Evolutionary conservation across 768 basidiomycete genomes (phyloP).

Genomic region (Amanita muscaria): DNA sequence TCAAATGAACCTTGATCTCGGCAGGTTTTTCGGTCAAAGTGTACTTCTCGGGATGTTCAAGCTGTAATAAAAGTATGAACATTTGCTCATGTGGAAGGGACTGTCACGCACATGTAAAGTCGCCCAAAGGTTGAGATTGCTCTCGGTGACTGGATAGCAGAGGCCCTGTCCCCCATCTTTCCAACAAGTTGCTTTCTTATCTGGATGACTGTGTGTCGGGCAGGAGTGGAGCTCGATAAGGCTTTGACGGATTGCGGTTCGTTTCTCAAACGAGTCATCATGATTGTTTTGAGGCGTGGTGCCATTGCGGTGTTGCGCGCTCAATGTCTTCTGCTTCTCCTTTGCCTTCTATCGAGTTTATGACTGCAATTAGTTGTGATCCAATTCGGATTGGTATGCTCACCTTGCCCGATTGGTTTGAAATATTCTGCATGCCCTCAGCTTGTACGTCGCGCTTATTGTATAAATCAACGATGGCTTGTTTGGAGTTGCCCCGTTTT

Average conservation of each 20-base stretch:
- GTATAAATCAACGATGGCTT: not conserved
- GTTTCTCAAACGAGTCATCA: slow-evolving; percentile 1
- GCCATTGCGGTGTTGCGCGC: not conserved
- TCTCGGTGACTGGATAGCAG: too few relatives aligned
- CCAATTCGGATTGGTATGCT: slow-evolving; percentile 2
- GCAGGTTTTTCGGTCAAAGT: slow-evolving; percentile 1
- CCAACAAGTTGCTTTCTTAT: too few relatives aligned
- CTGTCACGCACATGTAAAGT: slow-evolving; percentile 5
- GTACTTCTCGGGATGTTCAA: slow-evolving; percentile 4
- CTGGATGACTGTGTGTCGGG: slow-evolving; percentile 1
- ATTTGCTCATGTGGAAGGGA: not conserved
- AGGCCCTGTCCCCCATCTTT: slow-evolving; percentile 3
- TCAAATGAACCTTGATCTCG: too few relatives aligned
- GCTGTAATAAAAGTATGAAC: not conserved
- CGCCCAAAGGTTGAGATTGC: slow-evolving; percentile 5
- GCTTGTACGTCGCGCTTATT: slow-evolving; percentile 2
- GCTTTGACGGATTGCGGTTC: slow-evolving; percentile 3
- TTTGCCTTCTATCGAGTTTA: not conserved
- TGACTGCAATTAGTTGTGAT: not conserved
- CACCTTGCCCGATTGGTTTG: not conserved
- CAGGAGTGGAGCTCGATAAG: slow-evolving; percentile 3
- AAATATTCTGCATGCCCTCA: not conserved
- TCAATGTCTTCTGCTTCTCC: not conserved
- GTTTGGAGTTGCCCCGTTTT: not conserved
- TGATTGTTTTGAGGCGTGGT: not conserved